These are phyloP conservation scores for Pseudocohnilembus persalinus DNA, from an alignment of 169 alveolate genomes.

Conservation along the genomic window DNA sequence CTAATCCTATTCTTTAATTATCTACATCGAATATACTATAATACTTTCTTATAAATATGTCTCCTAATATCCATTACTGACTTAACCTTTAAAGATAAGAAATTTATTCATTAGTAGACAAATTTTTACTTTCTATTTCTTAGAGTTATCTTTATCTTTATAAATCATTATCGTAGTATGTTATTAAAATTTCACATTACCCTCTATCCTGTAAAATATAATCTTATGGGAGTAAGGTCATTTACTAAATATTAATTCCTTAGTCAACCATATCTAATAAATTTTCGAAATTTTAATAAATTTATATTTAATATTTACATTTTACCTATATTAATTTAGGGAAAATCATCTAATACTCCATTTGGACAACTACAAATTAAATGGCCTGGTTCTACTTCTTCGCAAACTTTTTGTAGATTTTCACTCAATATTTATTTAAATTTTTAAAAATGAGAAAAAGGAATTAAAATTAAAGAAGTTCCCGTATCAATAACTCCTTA, in stretches of 20 bases:
- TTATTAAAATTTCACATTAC: neutral
- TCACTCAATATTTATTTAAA: neutral
- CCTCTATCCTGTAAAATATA: neutral
- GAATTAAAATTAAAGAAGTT: neutral
- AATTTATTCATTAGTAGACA: too few species aligned
- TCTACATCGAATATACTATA: slow-evolving; percentile 75
- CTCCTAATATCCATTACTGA: slow-evolving; percentile 69
- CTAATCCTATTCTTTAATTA: slow-evolving; percentile 68
- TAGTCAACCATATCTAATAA: neutral
- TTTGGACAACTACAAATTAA: neutral
- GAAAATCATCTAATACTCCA: neutral
- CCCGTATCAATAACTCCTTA: neutral
- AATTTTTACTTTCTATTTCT: too few species aligned
- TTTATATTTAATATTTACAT: neutral
- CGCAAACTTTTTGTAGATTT: neutral
- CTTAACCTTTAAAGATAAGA: neutral
- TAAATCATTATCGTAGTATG: neutral
- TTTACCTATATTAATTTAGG: neutral
- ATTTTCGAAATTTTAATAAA: neutral
- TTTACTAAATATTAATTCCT: neutral
- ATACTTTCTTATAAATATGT: slow-evolving; percentile 64
- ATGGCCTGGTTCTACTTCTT: neutral
- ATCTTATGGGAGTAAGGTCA: neutral
- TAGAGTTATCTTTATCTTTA: too few species aligned
- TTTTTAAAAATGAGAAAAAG: neutral